Percentiles rank a stretch among this genome's conserved stretches.
Conservation (phyloP, 495 filamentous ascomycete genomes). For the Annulohypoxylon nitens region DNA sequence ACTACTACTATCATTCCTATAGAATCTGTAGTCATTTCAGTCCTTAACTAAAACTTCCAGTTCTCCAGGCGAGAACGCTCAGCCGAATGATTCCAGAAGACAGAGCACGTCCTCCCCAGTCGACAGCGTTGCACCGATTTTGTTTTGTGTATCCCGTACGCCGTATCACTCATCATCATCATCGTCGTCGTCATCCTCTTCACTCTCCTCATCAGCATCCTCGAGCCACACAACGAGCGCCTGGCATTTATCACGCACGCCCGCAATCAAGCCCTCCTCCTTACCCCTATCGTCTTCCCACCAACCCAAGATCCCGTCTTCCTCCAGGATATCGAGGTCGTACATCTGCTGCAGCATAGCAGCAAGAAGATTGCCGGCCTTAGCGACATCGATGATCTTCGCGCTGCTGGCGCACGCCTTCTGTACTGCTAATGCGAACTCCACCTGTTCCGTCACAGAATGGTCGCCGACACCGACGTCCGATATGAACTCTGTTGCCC, state of each 20-base stretch:
- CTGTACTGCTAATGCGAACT: constrained; percentile 85
- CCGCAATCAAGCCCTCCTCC: constrained; percentile 73
- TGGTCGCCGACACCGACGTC: constrained; percentile 65
- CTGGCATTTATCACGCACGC: constrained; percentile 76
- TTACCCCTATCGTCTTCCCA: constrained; percentile 79
- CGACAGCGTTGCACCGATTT: not conserved
- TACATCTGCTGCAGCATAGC: constrained; percentile 85
- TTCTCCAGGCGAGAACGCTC: not conserved
- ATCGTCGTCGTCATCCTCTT: constrained; percentile 62
- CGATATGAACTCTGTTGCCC: constrained; percentile 63
- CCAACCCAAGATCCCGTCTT: constrained; percentile 90
- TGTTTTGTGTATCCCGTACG: not conserved
- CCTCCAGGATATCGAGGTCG: constrained; percentile 85
- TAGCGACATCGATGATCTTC: constrained; percentile 63
- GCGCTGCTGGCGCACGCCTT: constrained; percentile 74
- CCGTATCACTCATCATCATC: constrained; percentile 22
- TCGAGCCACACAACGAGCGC: constrained; percentile 89
- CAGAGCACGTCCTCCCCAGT: not conserved
- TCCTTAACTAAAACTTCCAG: not conserved
- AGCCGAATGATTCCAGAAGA: not conserved
- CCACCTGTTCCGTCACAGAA: constrained; percentile 74
- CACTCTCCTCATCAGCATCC: constrained; percentile 83
- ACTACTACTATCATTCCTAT: not conserved
- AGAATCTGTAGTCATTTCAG: not conserved
- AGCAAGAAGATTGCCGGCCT: constrained; percentile 74